phyloP scores from a whole-genome alignment of 805 yeast genomes.

The Cyberlindnera mycetangii region DNA sequence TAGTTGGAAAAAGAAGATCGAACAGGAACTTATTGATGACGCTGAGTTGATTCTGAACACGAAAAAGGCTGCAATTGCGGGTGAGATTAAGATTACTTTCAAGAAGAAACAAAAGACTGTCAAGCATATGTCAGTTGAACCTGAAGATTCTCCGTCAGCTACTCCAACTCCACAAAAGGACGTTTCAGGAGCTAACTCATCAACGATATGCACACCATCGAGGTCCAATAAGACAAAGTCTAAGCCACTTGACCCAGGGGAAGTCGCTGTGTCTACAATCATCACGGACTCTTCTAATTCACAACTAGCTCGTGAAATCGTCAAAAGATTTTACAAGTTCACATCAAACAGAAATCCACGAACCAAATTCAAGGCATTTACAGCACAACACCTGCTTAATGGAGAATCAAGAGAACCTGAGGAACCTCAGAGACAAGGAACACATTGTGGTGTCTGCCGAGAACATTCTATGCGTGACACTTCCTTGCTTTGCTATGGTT shows the following conservation, averaged over 20 bases:
- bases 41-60: conserved; percentile 44
- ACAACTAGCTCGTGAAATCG: conserved; percentile 13
- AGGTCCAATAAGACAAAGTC: conserved; percentile 4
- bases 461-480: conserved; percentile 32
- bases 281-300: neutral
- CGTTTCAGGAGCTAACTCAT: neutral
- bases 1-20: conserved; percentile 61
- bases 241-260: neutral
- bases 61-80: conserved; percentile 1
- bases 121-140: neutral
- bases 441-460: conserved; percentile 56
- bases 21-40: conserved; percentile 65
- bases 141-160: conserved; percentile 21
- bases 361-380: conserved; percentile 19
- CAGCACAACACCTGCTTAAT: conserved; percentile 15
- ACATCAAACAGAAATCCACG: conserved; percentile 20
- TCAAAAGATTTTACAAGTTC: conserved; percentile 18
- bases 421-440: neutral
- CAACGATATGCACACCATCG: conserved; percentile 2
- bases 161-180: conserved; percentile 6
- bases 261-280: neutral
- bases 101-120: conserved; percentile 3
- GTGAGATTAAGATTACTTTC: conserved; percentile 9
- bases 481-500: conserved; percentile 55
- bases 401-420: neutral